Conservation (phyloP, 2,329 filamentous ascomycete genomes). For the Xylariomycetidae sp. region DNA sequence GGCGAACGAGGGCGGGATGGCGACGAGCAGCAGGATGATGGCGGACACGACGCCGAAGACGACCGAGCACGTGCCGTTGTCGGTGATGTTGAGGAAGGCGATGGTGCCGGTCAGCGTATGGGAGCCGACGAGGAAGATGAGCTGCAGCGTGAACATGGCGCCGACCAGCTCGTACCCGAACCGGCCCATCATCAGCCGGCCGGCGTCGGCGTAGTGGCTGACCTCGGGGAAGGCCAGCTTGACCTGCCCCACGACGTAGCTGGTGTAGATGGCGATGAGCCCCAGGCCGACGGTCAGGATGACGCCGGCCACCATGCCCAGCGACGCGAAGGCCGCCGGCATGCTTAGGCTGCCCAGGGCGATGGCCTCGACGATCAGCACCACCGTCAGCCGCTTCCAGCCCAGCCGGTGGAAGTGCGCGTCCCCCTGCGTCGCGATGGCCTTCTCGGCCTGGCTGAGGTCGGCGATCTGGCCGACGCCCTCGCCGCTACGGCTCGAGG, state of each 20-base stretch:
- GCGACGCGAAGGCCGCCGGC: conserved; percentile 45
- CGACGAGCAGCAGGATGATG: conserved; percentile 48
- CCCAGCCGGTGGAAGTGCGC: conserved; percentile 49
- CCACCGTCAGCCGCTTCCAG: conserved; percentile 52
- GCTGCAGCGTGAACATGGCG: conserved; percentile 47
- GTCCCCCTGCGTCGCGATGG: conserved; percentile 39
- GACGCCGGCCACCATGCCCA: conserved; percentile 49
- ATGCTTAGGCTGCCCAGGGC: conserved; percentile 49
- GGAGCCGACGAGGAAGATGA: conserved; percentile 61
- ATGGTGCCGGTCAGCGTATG: conserved; percentile 60
- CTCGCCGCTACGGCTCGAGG: conserved; percentile 19
- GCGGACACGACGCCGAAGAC: conserved; percentile 53
- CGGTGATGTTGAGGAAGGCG: conserved; percentile 55
- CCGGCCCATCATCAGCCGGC: conserved; percentile 47
- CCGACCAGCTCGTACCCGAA: conserved; percentile 52
- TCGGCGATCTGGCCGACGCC: conserved; percentile 30
- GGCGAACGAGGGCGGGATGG: conserved; percentile 53
- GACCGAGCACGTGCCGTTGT: conserved; percentile 53
- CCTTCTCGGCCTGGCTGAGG: conserved; percentile 39
- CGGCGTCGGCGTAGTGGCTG: conserved; percentile 48
- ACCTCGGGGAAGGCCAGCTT: conserved; percentile 28
- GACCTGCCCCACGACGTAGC: conserved; percentile 41
- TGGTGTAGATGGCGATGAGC: conserved; percentile 43
- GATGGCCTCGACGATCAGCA: conserved; percentile 54
- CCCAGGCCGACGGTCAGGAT: conserved; percentile 38